Conservation (phyloP, 805 yeast genomes). For the Jamesozyma lodderae region DNA sequence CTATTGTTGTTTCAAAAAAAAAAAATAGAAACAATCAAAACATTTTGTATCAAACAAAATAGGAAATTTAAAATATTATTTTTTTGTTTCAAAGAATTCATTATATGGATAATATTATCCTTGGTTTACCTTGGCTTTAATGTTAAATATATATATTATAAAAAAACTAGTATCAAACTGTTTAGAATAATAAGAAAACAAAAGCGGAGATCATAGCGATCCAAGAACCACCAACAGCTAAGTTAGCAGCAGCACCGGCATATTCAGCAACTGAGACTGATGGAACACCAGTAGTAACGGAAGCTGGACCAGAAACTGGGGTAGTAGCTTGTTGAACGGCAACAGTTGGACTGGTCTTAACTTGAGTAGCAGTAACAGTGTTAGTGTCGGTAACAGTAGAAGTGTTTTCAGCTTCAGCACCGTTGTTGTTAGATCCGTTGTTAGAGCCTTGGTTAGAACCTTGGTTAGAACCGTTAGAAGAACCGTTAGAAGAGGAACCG, state of each 20-base stretch:
- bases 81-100: too few relatives aligned
- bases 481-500: not conserved
- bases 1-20: not conserved
- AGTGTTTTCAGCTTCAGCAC: constrained; percentile 1
- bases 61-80: too few relatives aligned
- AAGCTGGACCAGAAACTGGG: not conserved
- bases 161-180: not conserved
- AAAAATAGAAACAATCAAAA: too few relatives aligned
- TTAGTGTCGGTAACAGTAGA: constrained; percentile 1
- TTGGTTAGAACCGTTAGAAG: constrained; percentile 1
- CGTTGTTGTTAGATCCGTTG: not conserved
- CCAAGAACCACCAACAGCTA: constrained; percentile 5
- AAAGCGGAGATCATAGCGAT: constrained; percentile 5
- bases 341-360: not conserved
- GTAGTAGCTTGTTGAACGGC: constrained; percentile 1
- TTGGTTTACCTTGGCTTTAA: too few relatives aligned
- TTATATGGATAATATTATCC: too few relatives aligned
- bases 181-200: constrained; percentile 3
- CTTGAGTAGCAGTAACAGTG: not conserved
- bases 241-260: constrained; percentile 5
- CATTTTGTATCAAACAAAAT: too few relatives aligned
- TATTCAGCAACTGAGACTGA: not conserved
- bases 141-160: too few relatives aligned
- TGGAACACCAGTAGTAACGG: not conserved
- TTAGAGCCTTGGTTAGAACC: not conserved